phyloP scores from a whole-genome alignment of 345 rosid species.

The Mallotus nudiflorus region DNA sequence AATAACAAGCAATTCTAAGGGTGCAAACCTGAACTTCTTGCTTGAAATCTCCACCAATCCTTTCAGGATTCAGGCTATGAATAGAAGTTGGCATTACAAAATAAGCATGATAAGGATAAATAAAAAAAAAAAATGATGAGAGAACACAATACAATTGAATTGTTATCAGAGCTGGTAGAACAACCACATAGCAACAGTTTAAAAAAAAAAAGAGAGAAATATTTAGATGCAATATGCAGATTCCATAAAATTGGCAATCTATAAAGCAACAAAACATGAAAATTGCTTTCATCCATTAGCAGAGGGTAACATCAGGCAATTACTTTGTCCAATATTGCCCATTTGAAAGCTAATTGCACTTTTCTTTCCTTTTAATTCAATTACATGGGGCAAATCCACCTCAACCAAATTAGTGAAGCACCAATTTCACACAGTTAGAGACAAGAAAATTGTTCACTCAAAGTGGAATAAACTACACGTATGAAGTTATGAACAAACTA shows the following conservation, averaged over 20 bases:
- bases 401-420: neutral
- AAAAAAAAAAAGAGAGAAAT: neutral
- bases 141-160: neutral
- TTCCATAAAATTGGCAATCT: neutral
- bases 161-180: neutral
- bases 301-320: conserved; percentile 1
- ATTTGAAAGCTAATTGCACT: neutral
- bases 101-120: neutral
- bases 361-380: neutral
- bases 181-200: neutral
- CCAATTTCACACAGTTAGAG: conserved; percentile 3
- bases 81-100: conserved; percentile 4
- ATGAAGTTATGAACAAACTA: neutral
- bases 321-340: neutral
- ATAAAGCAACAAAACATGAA: neutral
- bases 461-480: too few species aligned
- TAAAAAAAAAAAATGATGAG: neutral
- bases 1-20: neutral
- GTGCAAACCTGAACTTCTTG: conserved; percentile 80
- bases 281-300: neutral
- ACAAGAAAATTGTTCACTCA: too few species aligned
- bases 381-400: neutral
- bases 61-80: conserved; percentile 83
- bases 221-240: neutral
- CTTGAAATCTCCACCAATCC: conserved; percentile 92